Evolutionary conservation across 108 stramenopile genomes (phyloP).

Genomic region (Cyclotella atomus): DNA sequence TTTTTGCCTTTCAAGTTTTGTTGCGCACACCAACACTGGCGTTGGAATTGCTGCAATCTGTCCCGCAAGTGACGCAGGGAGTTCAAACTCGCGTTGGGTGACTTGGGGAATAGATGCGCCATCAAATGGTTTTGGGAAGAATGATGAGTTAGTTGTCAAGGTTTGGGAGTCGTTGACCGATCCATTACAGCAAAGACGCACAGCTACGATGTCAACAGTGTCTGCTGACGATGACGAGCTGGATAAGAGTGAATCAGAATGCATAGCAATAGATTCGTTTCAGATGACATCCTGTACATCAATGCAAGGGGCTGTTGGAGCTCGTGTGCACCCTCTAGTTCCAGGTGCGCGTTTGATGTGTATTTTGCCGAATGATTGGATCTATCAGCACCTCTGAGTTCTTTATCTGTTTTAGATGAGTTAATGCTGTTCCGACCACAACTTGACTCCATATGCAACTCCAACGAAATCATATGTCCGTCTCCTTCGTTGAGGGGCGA

Average conservation of each 20-base stretch:
- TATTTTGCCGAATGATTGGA: background rate
- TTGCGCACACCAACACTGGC: slow-evolving; percentile 56
- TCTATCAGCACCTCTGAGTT: too few species aligned
- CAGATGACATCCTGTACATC: slow-evolving; percentile 35
- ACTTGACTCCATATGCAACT: background rate
- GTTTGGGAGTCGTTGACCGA: slow-evolving; percentile 46
- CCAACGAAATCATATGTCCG: background rate
- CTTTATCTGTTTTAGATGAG: slow-evolving; percentile 1
- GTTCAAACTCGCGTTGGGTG: slow-evolving; percentile 46
- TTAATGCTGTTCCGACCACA: slow-evolving; percentile 23
- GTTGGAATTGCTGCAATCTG: slow-evolving; percentile 58
- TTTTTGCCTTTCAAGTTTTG: slow-evolving; percentile 34
- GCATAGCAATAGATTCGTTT: slow-evolving; percentile 5
- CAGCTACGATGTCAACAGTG: slow-evolving; percentile 1
- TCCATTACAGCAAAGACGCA: background rate
- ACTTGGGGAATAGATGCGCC: slow-evolving; percentile 76
- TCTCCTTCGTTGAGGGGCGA: background rate
- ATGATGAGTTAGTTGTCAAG: slow-evolving; percentile 60
- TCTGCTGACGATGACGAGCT: slow-evolving; percentile 5
- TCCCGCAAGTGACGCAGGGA: slow-evolving; percentile 5
- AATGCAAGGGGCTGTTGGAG: slow-evolving; percentile 33
- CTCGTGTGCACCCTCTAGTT: slow-evolving; percentile 30
- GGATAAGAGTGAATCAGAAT: background rate
- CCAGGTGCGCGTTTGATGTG: background rate
- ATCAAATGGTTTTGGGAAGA: slow-evolving; percentile 24